A percentile compares a stretch with the other conserved stretches of the same genome.
phyloP scores from a whole-genome alignment of 1,284 basidiomycete species.

The Austroboletus rostrupii region DNA sequence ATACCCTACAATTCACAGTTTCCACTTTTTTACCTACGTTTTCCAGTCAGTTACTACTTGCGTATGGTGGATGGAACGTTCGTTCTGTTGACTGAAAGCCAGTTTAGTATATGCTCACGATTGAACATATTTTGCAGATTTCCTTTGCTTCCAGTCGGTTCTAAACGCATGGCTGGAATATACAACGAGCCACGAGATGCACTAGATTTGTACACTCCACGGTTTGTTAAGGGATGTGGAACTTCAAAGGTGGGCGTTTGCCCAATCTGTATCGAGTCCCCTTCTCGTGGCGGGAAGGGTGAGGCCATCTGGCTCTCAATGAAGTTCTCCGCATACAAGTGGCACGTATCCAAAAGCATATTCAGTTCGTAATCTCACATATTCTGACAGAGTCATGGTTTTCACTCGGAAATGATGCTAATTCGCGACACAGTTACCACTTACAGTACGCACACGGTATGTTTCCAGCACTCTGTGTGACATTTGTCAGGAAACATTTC shows the following conservation, averaged over 20 bases:
- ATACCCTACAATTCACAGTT: slow-evolving; percentile 46
- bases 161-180: slow-evolving; percentile 44
- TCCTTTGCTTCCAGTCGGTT: slow-evolving; percentile 29
- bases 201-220: slow-evolving; percentile 72
- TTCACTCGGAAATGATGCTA: slow-evolving; percentile 5
- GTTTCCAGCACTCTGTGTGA: slow-evolving; percentile 6
- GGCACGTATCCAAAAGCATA: slow-evolving; percentile 33
- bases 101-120: background rate
- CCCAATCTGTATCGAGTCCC: slow-evolving; percentile 67
- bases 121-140: slow-evolving; percentile 25
- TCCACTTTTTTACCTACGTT: slow-evolving; percentile 60
- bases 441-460: slow-evolving; percentile 78
- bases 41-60: slow-evolving; percentile 55
- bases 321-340: slow-evolving; percentile 83
- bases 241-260: slow-evolving; percentile 70
- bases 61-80: slow-evolving; percentile 31
- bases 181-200: slow-evolving; percentile 54
- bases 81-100: slow-evolving; percentile 9
- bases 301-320: slow-evolving; percentile 67
- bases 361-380: slow-evolving; percentile 6
- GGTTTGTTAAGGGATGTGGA: slow-evolving; percentile 71
- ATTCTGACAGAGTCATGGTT: slow-evolving; percentile 16
- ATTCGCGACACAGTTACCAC: slow-evolving; percentile 53
- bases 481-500: slow-evolving; percentile 1
- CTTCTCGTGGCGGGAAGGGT: slow-evolving; percentile 59